Evolutionary conservation across 1,284 basidiomycete genomes (phyloP).

Genomic region (Trichosporon sp.): DNA sequence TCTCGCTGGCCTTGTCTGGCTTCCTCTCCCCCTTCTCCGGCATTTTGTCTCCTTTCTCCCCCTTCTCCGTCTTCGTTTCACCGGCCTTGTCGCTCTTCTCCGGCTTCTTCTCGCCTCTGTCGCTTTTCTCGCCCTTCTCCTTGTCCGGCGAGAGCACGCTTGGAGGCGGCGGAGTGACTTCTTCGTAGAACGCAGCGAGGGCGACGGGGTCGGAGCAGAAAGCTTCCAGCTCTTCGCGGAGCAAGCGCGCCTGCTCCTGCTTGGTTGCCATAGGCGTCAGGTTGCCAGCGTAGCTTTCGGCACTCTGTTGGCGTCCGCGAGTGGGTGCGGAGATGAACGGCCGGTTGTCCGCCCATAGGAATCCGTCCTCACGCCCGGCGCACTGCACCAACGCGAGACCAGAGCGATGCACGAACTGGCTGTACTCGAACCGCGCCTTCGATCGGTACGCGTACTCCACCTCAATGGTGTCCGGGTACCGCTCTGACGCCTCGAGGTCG

Average conservation of each 20-base stretch:
- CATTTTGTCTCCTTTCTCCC: constrained; percentile 8
- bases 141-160: constrained; percentile 4
- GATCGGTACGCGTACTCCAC: constrained; percentile 86
- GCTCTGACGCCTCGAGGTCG: constrained; percentile 72
- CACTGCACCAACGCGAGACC: constrained; percentile 84
- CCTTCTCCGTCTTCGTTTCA: background rate
- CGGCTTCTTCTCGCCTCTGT: background rate
- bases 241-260: constrained; percentile 39
- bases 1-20: constrained; percentile 3
- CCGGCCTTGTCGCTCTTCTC: constrained; percentile 13
- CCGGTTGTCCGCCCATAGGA: constrained; percentile 81
- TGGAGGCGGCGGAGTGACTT: constrained; percentile 55
- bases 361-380: constrained; percentile 69
- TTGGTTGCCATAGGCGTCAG: constrained; percentile 27
- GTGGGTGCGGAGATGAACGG: constrained; percentile 52
- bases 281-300: constrained; percentile 20
- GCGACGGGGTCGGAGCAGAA: constrained; percentile 63
- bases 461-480: constrained; percentile 73
- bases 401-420: constrained; percentile 82
- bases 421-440: constrained; percentile 61
- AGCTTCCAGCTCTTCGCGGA: constrained; percentile 57
- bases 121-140: background rate
- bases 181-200: constrained; percentile 65
- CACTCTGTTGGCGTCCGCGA: constrained; percentile 18
- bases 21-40: constrained; percentile 9